phyloP scores from a whole-genome alignment of 192 early-diverging fungal genomes.

The Physocladia obscura region DNA sequence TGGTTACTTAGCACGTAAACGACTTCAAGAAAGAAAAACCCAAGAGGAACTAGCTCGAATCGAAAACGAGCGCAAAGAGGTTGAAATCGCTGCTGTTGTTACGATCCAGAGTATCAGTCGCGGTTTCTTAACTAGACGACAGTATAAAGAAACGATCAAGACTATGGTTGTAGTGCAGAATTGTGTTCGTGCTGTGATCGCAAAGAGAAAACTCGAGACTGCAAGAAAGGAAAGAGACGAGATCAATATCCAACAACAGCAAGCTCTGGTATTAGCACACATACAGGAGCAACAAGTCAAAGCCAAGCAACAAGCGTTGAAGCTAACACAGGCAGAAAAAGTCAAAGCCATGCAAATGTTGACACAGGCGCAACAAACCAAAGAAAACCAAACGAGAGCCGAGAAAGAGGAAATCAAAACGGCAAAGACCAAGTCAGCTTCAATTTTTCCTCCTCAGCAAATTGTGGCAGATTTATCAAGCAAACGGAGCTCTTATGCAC shows the following conservation, averaged over 20 bases:
- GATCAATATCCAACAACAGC: constrained; percentile 66
- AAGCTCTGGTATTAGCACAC: no score
- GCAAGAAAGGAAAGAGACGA: constrained; percentile 65
- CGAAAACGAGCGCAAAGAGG: constrained; percentile 12
- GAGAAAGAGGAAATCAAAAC: no score
- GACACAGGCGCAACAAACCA: not conserved
- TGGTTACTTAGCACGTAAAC: not conserved
- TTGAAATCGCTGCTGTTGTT: constrained; percentile 66
- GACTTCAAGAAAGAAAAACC: not conserved
- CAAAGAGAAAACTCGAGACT: not conserved
- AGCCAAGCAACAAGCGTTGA: constrained; percentile 49
- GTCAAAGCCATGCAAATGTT: not conserved
- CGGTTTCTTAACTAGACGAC: constrained; percentile 56
- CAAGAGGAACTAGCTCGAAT: not conserved
- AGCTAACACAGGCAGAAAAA: not conserved
- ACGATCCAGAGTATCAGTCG: constrained; percentile 74
- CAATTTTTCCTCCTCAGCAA: no score
- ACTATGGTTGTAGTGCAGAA: constrained; percentile 18
- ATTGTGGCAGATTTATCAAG: no score
- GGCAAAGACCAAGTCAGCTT: no score
- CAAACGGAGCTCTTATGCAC: no score
- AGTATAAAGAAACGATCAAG: constrained; percentile 51
- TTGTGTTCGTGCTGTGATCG: not conserved
- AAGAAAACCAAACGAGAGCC: not conserved
- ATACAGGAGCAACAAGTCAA: constrained; percentile 86